phyloP scores from a whole-genome alignment of 352 stramenopile species.

The Globisporangium okanoganense region DNA sequence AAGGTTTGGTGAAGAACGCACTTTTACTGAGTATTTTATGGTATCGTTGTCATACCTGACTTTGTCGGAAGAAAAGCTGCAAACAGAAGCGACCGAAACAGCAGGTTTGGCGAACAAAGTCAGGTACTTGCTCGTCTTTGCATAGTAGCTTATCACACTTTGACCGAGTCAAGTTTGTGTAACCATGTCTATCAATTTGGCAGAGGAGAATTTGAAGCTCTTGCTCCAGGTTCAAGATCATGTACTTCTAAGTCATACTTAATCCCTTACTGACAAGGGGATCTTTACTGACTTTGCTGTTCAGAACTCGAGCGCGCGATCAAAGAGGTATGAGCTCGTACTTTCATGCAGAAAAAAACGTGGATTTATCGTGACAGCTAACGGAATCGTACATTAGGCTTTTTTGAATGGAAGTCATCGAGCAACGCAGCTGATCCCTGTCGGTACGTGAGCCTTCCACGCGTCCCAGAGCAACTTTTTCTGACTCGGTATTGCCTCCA shows the following conservation, averaged over 20 bases:
- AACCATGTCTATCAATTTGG: not conserved
- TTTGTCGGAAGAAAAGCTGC: constrained; percentile 1
- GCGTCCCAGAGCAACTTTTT: not conserved
- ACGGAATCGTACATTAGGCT: not conserved
- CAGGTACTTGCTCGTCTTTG: not conserved
- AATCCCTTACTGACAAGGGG: too few relatives aligned
- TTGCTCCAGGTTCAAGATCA: constrained; percentile 6
- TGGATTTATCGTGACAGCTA: not conserved
- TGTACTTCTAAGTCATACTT: too few relatives aligned
- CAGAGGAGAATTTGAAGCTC: not conserved
- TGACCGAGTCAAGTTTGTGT: not conserved
- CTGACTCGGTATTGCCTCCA: not conserved
- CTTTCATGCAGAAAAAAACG: not conserved
- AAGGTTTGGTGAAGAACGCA: not conserved
- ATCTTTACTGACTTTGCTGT: not conserved
- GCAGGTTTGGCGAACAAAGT: not conserved
- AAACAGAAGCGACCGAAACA: constrained; percentile 7
- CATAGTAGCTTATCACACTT: not conserved
- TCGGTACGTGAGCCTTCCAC: not conserved
- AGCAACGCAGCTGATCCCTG: not conserved
- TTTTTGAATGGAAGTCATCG: not conserved
- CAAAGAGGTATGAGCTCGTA: not conserved
- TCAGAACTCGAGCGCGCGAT: constrained; percentile 8
- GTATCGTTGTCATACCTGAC: not conserved
- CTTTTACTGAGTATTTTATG: not conserved